Conservation (phyloP, 2,329 filamentous ascomycete species). For the Cercospora sp. region DNA sequence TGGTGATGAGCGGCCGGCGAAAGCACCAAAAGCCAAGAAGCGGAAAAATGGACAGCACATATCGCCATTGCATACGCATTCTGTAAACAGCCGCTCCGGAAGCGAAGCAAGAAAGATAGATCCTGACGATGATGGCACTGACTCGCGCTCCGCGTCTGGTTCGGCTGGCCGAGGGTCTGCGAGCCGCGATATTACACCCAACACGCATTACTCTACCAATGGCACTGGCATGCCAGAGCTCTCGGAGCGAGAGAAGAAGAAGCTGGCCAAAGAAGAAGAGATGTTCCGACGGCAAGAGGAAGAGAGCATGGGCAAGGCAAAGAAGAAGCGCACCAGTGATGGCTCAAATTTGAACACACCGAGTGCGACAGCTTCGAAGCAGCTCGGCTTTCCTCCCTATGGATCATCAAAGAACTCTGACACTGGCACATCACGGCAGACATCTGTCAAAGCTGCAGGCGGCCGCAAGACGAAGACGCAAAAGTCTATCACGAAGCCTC, state of each 20-base stretch:
- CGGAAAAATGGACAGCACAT: constrained; percentile 50
- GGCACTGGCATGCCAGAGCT: constrained; percentile 50
- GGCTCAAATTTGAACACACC: constrained; percentile 56
- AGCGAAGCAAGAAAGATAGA: constrained; percentile 56
- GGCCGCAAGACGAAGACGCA: constrained; percentile 27
- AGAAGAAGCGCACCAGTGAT: constrained; percentile 59
- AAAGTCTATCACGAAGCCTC: constrained; percentile 23
- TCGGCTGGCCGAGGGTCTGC: constrained; percentile 57
- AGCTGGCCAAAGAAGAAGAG: constrained; percentile 62
- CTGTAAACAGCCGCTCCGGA: constrained; percentile 59
- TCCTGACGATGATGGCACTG: constrained; percentile 57
- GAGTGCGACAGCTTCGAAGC: constrained; percentile 47
- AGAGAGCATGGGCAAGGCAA: constrained; percentile 53
- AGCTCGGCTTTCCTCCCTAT: constrained; percentile 37
- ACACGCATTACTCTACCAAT: constrained; percentile 52
- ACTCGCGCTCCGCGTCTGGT: constrained; percentile 58
- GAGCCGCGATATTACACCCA: constrained; percentile 63
- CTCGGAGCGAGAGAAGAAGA: constrained; percentile 62
- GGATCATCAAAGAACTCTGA: constrained; percentile 35
- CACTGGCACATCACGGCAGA: constrained; percentile 15
- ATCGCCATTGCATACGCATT: constrained; percentile 56
- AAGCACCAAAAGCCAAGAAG: constrained; percentile 49
- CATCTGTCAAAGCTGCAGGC: constrained; percentile 23
- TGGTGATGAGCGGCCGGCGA: constrained; percentile 33
- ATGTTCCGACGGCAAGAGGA: constrained; percentile 63